phyloP scores from a whole-genome alignment of 352 stramenopile species.

The Peronosclerospora sorghi region DNA sequence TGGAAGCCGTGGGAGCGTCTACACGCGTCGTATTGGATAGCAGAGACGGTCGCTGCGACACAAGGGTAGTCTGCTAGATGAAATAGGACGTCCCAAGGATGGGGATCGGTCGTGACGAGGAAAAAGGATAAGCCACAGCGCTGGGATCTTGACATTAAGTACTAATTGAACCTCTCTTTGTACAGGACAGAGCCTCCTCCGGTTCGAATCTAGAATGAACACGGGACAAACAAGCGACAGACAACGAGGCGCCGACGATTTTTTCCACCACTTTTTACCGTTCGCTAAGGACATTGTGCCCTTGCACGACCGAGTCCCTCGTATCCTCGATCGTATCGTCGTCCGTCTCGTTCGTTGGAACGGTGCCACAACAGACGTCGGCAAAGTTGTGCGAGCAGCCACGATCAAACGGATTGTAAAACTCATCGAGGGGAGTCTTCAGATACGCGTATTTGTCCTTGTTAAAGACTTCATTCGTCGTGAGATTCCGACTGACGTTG shows the following conservation, averaged over 20 bases:
- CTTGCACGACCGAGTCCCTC: conserved; percentile 11
- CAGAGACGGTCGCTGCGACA: conserved; percentile 3
- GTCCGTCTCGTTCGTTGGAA: conserved; percentile 9
- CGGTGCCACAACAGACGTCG: conserved; percentile 30
- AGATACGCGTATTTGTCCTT: conserved; percentile 83
- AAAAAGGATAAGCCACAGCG: no score
- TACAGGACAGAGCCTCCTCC: no score
- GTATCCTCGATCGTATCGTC: conserved; percentile 6
- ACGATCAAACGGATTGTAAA: conserved; percentile 68
- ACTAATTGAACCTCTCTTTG: not conserved
- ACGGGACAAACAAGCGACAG: conserved; percentile 1
- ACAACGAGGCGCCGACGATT: conserved; percentile 1
- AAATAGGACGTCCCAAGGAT: not conserved
- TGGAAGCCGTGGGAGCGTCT: conserved; percentile 47
- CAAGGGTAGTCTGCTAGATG: not conserved
- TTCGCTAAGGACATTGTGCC: conserved; percentile 4
- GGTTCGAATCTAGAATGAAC: not conserved
- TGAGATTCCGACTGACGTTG: conserved; percentile 63
- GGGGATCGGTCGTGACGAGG: no score
- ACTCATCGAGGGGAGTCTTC: conserved; percentile 67
- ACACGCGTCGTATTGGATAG: conserved; percentile 36
- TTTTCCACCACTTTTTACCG: conserved; percentile 1
- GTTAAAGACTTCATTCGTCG: conserved; percentile 84
- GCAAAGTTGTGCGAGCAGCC: conserved; percentile 48
- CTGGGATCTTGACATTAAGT: no score